These are phyloP conservation scores for Ustilago tritici DNA, from an alignment of 1,284 basidiomycete genomes.

Conservation along the genomic window DNA sequence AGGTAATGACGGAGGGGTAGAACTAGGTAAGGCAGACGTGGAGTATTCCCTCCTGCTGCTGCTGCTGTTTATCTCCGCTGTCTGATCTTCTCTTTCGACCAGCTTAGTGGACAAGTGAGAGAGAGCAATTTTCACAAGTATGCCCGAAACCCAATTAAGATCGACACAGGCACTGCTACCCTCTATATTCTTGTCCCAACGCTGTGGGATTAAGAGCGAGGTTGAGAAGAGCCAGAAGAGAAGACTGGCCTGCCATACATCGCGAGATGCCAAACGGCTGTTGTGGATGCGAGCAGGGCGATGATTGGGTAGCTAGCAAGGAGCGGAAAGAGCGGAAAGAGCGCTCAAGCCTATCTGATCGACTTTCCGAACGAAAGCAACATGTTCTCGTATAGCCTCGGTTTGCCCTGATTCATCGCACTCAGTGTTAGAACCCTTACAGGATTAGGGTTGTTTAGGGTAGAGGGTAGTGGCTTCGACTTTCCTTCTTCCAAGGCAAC, in stretches of 20 bases:
- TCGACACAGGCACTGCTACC: neutral
- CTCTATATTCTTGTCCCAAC: slow-evolving; percentile 14
- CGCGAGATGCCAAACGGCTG: slow-evolving; percentile 15
- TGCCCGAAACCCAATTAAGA: slow-evolving; percentile 33
- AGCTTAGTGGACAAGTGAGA: slow-evolving; percentile 21
- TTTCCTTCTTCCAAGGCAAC: too few relatives aligned
- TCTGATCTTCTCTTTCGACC: slow-evolving; percentile 32
- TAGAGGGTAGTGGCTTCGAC: too few relatives aligned
- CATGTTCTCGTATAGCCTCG: slow-evolving; percentile 20
- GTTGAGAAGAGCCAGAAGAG: slow-evolving; percentile 32
- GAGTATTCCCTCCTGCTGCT: too few relatives aligned
- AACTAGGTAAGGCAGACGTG: too few relatives aligned
- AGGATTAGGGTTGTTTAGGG: neutral
- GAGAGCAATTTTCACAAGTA: slow-evolving; percentile 27
- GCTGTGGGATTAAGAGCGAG: slow-evolving; percentile 25
- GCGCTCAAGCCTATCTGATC: slow-evolving; percentile 18
- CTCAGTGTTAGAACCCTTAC: neutral
- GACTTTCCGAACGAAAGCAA: slow-evolving; percentile 24
- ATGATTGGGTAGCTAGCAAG: too few relatives aligned
- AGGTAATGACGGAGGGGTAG: too few relatives aligned
- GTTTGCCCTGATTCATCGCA: neutral
- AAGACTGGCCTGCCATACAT: slow-evolving; percentile 28
- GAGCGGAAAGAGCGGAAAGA: too few relatives aligned
- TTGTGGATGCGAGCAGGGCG: neutral
- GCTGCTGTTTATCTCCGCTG: slow-evolving; percentile 21